phyloP scores from a whole-genome alignment of 2,329 filamentous ascomycete genomes.

The Tolypocladium album region DNA sequence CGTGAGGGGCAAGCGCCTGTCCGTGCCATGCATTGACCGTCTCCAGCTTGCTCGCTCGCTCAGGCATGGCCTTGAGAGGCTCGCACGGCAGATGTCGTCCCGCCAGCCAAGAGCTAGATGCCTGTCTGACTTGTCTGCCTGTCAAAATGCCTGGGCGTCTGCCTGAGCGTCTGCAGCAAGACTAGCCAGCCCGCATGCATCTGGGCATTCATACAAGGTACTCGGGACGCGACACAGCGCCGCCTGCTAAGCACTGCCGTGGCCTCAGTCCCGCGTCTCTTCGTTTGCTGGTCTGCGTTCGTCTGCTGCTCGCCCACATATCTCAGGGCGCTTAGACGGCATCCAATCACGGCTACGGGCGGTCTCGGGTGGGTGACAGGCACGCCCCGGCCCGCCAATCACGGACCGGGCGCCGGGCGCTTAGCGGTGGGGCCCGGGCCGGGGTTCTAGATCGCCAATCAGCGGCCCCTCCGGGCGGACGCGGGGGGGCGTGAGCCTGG shows the following conservation, averaged over 20 bases:
- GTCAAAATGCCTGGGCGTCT: not conserved
- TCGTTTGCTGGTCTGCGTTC: not conserved
- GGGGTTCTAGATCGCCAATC: conserved; percentile 11
- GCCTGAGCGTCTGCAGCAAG: not conserved
- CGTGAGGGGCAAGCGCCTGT: not conserved
- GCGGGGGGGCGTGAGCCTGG: not conserved
- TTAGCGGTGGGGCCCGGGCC: conserved; percentile 15
- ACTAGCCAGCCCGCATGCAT: not conserved
- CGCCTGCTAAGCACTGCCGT: not conserved
- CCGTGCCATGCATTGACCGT: not conserved
- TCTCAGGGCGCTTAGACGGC: conserved; percentile 21
- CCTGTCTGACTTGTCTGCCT: not conserved
- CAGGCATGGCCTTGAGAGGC: not conserved
- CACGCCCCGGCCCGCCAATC: conserved; percentile 16
- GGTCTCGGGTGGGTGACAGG: conserved; percentile 20
- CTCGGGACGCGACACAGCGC: too few species aligned
- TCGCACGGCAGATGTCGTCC: not conserved
- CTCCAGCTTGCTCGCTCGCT: not conserved
- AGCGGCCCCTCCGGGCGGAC: not conserved
- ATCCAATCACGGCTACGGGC: conserved; percentile 19
- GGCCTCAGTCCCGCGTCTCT: not conserved
- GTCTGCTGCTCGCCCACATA: conserved; percentile 8
- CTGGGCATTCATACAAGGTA: not conserved
- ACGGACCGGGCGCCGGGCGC: conserved; percentile 17
- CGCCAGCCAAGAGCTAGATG: not conserved